Conservation (phyloP, 139 green algal species). For the Chlorella sp. region DNA sequence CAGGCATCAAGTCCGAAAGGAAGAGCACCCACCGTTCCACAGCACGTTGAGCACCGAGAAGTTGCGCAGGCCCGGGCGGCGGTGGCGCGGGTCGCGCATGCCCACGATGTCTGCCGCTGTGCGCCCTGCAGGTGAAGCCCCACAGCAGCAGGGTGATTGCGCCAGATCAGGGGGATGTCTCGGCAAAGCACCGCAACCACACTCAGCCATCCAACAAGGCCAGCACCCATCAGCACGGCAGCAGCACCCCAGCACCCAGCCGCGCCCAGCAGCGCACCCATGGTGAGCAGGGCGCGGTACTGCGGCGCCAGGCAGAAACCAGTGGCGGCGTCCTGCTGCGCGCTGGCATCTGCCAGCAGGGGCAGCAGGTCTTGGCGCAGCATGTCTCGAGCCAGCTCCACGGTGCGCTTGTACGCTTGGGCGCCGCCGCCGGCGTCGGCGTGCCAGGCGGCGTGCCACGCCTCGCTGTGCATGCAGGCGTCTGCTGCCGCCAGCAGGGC, state of each 20-base stretch:
- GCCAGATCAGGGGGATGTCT: background rate
- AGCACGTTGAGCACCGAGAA: conserved; percentile 38
- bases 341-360: background rate
- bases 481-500: conserved; percentile 1
- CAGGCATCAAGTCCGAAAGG: too few species aligned
- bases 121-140: background rate
- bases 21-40: conserved; percentile 23
- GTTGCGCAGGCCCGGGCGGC: conserved; percentile 21
- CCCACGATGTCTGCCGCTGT: conserved; percentile 33
- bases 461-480: conserved; percentile 25
- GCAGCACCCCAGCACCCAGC: background rate
- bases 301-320: conserved; percentile 21
- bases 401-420: background rate
- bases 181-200: too few species aligned
- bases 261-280: conserved; percentile 18
- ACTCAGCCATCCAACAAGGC: background rate
- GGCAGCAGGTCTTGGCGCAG: conserved; percentile 19
- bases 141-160: background rate
- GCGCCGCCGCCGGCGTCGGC: background rate
- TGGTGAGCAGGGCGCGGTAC: conserved; percentile 8
- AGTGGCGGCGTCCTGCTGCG: background rate
- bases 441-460: conserved; percentile 13
- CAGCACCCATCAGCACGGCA: background rate
- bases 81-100: conserved; percentile 18
- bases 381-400: conserved; percentile 13